phyloP scores from a whole-genome alignment of 176 grass and related monocot species.

The Panicum miliaceum region DNA sequence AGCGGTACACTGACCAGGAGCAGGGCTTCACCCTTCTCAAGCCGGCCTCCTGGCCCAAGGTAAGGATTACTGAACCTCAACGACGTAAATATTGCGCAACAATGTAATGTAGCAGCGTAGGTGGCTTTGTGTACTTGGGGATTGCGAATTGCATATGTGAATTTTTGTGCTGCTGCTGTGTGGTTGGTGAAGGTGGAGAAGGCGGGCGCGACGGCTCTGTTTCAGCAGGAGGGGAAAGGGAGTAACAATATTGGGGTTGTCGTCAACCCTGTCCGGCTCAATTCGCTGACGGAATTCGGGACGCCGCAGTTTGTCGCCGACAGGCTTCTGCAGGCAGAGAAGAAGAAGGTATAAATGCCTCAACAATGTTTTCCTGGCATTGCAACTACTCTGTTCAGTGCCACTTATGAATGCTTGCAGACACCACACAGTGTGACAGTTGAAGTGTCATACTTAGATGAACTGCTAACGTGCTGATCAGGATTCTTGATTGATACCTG shows the following conservation, averaged over 20 bases:
- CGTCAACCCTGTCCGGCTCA: slow-evolving; percentile 80
- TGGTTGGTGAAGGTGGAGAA: slow-evolving; percentile 81
- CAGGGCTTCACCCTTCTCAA: slow-evolving; percentile 83
- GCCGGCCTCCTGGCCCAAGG: slow-evolving; percentile 79
- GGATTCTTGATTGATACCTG: not conserved
- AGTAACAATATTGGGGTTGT: slow-evolving; percentile 87
- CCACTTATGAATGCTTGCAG: not conserved
- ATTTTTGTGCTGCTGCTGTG: not conserved
- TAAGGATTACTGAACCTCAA: slow-evolving; percentile 19
- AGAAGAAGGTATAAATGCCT: slow-evolving; percentile 72
- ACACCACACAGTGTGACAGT: not conserved
- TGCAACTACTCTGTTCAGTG: not conserved
- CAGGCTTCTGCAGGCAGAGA: slow-evolving; percentile 87
- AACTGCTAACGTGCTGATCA: not conserved
- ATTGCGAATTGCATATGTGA: slow-evolving; percentile 11
- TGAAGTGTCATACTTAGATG: not conserved
- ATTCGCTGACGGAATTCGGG: slow-evolving; percentile 80
- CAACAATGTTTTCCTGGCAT: slow-evolving; percentile 3
- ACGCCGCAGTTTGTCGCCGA: slow-evolving; percentile 84
- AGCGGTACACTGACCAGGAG: slow-evolving; percentile 61
- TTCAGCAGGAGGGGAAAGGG: slow-evolving; percentile 74
- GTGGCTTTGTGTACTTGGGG: not conserved
- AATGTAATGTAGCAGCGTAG: not conserved
- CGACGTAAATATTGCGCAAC: not conserved
- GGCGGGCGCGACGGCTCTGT: slow-evolving; percentile 77